Evolutionary conservation across 176 grass and related monocot species (phyloP).

Genomic region (Aegilops tauschii): DNA sequence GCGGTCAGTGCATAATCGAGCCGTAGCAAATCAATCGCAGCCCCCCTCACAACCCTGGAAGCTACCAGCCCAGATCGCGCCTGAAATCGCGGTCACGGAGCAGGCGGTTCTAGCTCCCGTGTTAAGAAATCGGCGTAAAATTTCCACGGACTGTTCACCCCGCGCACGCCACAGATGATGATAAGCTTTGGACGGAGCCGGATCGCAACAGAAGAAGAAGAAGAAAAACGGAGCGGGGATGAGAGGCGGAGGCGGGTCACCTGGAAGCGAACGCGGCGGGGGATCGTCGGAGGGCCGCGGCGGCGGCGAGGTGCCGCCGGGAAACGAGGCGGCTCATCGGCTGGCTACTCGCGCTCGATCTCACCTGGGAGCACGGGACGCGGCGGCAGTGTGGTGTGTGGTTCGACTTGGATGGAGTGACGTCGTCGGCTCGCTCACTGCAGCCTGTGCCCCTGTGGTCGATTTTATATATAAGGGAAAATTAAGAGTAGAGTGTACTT

Average conservation of each 20-base stretch:
- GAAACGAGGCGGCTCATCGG: conserved; percentile 47
- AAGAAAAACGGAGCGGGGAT: not conserved
- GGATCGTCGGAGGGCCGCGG: not conserved
- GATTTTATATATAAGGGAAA: not conserved
- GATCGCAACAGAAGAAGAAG: not conserved
- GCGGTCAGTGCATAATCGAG: not conserved
- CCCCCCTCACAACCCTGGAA: not conserved
- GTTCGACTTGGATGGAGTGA: conserved; percentile 5
- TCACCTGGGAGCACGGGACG: not conserved
- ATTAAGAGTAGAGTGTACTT: not conserved
- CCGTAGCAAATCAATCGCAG: not conserved
- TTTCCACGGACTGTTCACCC: not conserved
- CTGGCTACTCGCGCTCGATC: not conserved
- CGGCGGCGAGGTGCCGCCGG: conserved; percentile 27
- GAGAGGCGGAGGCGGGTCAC: conserved; percentile 5
- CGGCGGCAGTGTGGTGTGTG: not conserved
- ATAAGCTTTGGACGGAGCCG: not conserved
- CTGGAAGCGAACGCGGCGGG: conserved; percentile 32
- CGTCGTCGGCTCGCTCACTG: not conserved
- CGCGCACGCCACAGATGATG: not conserved
- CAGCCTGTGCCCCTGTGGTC: not conserved
- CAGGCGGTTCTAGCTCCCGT: not conserved
- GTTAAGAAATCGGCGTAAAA: not conserved
- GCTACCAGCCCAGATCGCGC: conserved; percentile 16
- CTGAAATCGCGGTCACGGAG: not conserved